Evolutionary conservation across 2,329 filamentous ascomycete genomes (phyloP), one percentile per base, ranked within the genome.

Genomic region (Pseudogymnoascus sp.): DNA sequence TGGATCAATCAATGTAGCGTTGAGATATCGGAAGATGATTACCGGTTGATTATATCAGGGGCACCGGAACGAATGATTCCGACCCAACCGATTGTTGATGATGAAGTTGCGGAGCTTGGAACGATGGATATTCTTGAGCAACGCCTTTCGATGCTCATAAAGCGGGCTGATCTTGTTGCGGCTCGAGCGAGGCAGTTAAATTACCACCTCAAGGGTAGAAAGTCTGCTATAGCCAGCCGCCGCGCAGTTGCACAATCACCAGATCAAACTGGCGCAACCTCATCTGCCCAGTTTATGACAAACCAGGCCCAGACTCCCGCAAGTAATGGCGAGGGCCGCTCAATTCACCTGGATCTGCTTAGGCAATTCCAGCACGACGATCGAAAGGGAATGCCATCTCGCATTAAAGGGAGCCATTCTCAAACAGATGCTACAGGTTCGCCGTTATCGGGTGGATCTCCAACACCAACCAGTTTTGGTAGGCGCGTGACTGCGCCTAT

Each of bases 21-120:
- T 7, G 90, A 96, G 75, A 93, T 96, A 64, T 86, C 85, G 15
- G 90, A 95, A 73, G 90, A 95, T 72, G 91, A 96, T 72, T 96
- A 87, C 80, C 82, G 92, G 42, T 78, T 96, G 66, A 92, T 96
- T 67, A 85, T 86, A 61, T 92, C 89, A 39, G 90, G 91, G 29
- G 89, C 90, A 66, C 84, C 92, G 9, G 89, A 95, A 73, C 87
- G 90, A 71, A 83, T 92, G 74, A 90, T 92, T 15, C 87, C 90
- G 1, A 87, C 88, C 12, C 86, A 92, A 65, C 90, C 90, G 0
- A 87, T 94, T 58, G 85, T 89, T 63, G 90, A 95, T 71, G 91
- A 96, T 70, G 92, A 96, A 74, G 85, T 87, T 71, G 90, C 91
- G 66, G 91, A 96, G 72, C 75, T 95, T 37, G 90, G 87, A 10